Evolutionary conservation across 2,329 filamentous ascomycete species (phyloP).

Genomic region (Colletotrichum sojae): DNA sequence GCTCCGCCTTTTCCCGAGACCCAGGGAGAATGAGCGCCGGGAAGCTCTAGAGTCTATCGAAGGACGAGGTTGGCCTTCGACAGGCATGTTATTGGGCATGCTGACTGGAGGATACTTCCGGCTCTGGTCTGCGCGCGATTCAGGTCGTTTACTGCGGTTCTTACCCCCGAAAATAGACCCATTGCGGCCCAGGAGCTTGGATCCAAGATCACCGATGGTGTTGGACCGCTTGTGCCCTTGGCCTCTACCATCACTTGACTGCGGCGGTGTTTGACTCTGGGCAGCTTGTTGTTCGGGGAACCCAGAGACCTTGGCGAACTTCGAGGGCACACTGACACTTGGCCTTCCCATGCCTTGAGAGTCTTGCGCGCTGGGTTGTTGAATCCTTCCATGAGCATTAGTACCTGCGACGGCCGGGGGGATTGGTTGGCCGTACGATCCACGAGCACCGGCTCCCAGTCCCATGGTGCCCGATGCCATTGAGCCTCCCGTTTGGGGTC

Average conservation of each 20-base stretch:
- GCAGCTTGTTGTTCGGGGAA: slow-evolving; percentile 66
- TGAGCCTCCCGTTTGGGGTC: slow-evolving; percentile 87
- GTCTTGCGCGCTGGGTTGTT: slow-evolving; percentile 85
- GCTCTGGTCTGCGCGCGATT: slow-evolving; percentile 56
- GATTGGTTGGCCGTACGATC: slow-evolving; percentile 89
- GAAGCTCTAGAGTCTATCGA: slow-evolving; percentile 79
- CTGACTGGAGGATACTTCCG: slow-evolving; percentile 91
- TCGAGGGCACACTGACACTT: slow-evolving; percentile 71
- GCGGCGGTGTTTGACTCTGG: slow-evolving; percentile 34
- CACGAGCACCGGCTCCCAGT: slow-evolving; percentile 62
- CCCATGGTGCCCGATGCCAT: slow-evolving; percentile 81
- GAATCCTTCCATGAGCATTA: slow-evolving; percentile 90
- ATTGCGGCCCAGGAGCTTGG: slow-evolving; percentile 87
- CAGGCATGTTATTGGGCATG: slow-evolving; percentile 81
- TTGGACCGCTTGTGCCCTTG: slow-evolving; percentile 78
- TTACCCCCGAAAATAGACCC: slow-evolving; percentile 83
- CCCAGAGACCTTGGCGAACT: slow-evolving; percentile 71
- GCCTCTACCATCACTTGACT: slow-evolving; percentile 50
- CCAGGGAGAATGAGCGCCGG: slow-evolving; percentile 79
- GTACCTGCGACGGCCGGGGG: slow-evolving; percentile 90
- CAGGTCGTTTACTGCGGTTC: slow-evolving; percentile 63
- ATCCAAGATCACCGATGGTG: slow-evolving; percentile 85
- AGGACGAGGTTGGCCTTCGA: slow-evolving; percentile 69
- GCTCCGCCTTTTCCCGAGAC: slow-evolving; percentile 78
- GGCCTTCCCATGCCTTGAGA: slow-evolving; percentile 75